Base-by-base conservation (phyloP, 257 asterid genomes). In the Capsicum baccatum region DNA sequence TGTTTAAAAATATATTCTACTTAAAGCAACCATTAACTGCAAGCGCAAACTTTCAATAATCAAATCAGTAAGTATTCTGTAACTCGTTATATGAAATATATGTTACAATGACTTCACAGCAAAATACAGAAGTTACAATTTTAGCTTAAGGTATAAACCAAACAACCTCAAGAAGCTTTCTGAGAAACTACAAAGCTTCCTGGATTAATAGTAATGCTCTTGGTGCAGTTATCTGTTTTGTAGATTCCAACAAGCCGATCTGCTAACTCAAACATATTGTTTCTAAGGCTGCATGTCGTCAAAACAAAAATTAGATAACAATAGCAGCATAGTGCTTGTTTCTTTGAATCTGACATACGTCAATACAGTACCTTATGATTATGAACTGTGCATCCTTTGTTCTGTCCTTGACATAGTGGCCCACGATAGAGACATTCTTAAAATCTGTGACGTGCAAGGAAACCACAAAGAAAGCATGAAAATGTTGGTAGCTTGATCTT, bases 381-480 rank as follows among this genome's bases (percentile, higher is more conserved):
- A 97, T 92, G 91, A 97, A 97, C 78, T 97, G 99, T 35, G 99
- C 99, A 89, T 97, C 97, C 92, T 97, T 95, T 2, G 99, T 97
- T 39, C 99, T 98, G 89, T 97, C 99, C 91, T 97, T 97, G 52
- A 97, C 98, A 48, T 97, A 97, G 86, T 97, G 99, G 35, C 99
- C 99, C 87, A 97, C 99, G 14, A 97, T 97, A 0, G 99, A 97
- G 44, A 97, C 99, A 82, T 97, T 97, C 93, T 97, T 95, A 90
- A 97, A 97, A 90, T 97, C 99, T 96, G 89, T 76, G 44, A 37
- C 62, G 8, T 67, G 67, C 5, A 35, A 52, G 15, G 57, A 70
- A 33, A 14, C 78, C 21, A 56, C 62, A 60, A 79, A 62, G 54
- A 9, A 48, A 81, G 71, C 47, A 11, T 16, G 66, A 82, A 17